Evolutionary conservation across 495 filamentous ascomycete species (phyloP), one percentile per base, ranked within the genome.

Genomic region (Diplogelasinospora grovesii): DNA sequence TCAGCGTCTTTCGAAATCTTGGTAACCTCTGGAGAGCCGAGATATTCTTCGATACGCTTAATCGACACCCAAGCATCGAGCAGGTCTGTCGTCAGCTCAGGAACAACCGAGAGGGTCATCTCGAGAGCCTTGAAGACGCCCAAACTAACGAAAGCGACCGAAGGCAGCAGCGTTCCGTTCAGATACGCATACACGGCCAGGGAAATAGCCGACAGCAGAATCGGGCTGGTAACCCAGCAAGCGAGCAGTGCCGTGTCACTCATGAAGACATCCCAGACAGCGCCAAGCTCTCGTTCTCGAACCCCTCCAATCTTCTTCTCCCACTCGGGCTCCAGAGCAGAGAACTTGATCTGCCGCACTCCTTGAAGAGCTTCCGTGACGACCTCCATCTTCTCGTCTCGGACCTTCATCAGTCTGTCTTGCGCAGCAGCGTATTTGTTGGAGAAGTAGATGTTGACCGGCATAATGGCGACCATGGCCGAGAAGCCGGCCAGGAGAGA

Each of bases 261-360:
- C 40, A 69, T 55, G 43, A 86, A 89, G 0, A 78, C 68, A 16
- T 61, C 69, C 78, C 85, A 85, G 25, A 85, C 66, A 2, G 73
- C 74, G 0, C 46, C 40, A 0, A 94, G 73, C 50, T 94, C 87
- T 19, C 70, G 69, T 9, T 75, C 71, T 50, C 87, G 72, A 18
- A 77, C 74, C 5, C 67, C 66, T n/a, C 64, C 55, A 38, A 94
- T 86, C 39, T 78, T 81, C n/a, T 70, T 61, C 59, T 89, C 75
- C 87, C 87, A 94, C 45, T 84, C 77, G 11, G 66, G 57, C 53
- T 94, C 87, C n/a, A 86, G 58, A 8, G 86, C 86, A 1, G 84
- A 85, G 49, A 94, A 89, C 49, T 94, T 94, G 56, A 94, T 86
- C 54, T 93, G 87, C 5, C 87, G 74, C 39, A 94, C 90, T 24